Evolutionary conservation across 768 basidiomycete genomes (phyloP).

Genomic region (Lentinula edodes): DNA sequence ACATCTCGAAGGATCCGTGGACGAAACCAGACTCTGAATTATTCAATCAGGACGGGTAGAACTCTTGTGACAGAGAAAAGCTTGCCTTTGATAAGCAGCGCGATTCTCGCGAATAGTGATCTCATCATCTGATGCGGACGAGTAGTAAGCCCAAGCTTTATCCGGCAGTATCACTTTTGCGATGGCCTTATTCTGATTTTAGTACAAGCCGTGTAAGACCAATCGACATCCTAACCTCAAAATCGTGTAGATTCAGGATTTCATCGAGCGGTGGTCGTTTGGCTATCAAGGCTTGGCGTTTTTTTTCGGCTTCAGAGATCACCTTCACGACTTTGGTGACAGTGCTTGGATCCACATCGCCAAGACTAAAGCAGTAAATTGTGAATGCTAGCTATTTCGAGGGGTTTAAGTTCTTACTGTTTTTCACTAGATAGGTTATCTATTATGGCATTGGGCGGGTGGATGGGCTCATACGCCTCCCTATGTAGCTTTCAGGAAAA

Average conservation of each 20-base stretch:
- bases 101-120: slow-evolving; percentile 89
- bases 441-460: slow-evolving; percentile 77
- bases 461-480: slow-evolving; percentile 82
- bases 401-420: slow-evolving; percentile 45
- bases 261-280: slow-evolving; percentile 70
- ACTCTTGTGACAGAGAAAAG: not conserved
- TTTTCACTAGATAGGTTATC: slow-evolving; percentile 79
- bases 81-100: slow-evolving; percentile 80
- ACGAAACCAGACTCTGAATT: slow-evolving; percentile 77
- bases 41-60: not conserved
- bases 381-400: not conserved
- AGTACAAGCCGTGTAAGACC: not conserved
- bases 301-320: slow-evolving; percentile 67
- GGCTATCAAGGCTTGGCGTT: slow-evolving; percentile 53
- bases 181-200: slow-evolving; percentile 48
- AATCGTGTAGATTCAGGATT: slow-evolving; percentile 90
- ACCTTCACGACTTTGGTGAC: slow-evolving; percentile 56
- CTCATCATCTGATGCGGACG: slow-evolving; percentile 95
- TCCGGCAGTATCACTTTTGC: slow-evolving; percentile 77
- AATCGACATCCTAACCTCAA: slow-evolving; percentile 53
- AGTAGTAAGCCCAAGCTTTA: slow-evolving; percentile 96
- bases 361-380: slow-evolving; percentile 40
- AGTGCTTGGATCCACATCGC: slow-evolving; percentile 64
- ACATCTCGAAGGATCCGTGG: slow-evolving; percentile 84
- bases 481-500: slow-evolving; percentile 23